Base-by-base conservation (phyloP, 73 alveolate genomes). In the Symbiodinium natans region DNA sequence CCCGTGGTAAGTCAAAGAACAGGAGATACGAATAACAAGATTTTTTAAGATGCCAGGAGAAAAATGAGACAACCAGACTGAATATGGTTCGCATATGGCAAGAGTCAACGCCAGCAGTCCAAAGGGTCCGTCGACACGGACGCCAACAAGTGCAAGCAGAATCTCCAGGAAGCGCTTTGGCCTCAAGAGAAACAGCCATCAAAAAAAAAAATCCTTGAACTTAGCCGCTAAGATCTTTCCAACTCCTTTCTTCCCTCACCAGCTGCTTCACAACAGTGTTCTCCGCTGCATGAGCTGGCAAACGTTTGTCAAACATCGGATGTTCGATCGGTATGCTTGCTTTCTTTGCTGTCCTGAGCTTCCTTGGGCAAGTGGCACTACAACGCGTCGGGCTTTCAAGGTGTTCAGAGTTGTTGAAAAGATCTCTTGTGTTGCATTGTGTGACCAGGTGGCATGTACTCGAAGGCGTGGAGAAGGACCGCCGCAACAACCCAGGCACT, bases 401-500 rank as follows among this genome's bases (percentile, higher is more conserved):
- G n/a, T n/a, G n/a, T n/a, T n/a, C n/a, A n/a, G n/a, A n/a, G n/a
- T n/a, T n/a, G n/a, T n/a, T n/a, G n/a, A n/a, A n/a, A n/a, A n/a
- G n/a, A n/a, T n/a, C n/a, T n/a, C n/a, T n/a, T 21, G 59, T 46
- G 5, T 0, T 46, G 9, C 59, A 46, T 46, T 46, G 10, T 36
- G 19, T 25, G 52, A 59, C 40, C 94, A 87, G 21, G 71, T 23
- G 77, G 31, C 77, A 87, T 87, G 85, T 87, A 87, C 52, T 87
- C 94, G 25, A 87, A 56, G 33, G 94, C 94, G 27, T 87, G 94
- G 42, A 87, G 85, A 52, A 87, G 73, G 68, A 87, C 43, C 33
- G 94, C 94, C 1, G 94, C 94, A n/a, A 87, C 94, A 41, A 87
- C 94, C 94, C 94, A 87, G 42, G 94, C 94, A 43, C 94, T 87